Conservation (phyloP, 2,329 filamentous ascomycete genomes). For the Akanthomyces uredinophilus region DNA sequence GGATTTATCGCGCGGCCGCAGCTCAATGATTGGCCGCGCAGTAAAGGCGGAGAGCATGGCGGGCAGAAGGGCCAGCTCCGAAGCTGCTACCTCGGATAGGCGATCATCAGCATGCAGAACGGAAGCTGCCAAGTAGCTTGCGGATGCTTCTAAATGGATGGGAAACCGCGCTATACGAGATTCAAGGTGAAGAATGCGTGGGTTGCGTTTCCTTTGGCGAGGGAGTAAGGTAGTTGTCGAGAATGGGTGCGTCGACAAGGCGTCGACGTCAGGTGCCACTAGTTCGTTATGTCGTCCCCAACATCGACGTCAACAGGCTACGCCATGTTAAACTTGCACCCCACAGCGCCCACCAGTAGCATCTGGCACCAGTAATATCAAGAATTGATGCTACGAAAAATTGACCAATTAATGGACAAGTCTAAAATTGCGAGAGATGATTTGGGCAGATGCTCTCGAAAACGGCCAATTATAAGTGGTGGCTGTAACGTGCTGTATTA, state of each 20-base stretch:
- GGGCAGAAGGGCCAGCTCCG: constrained; percentile 35
- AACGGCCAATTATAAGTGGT: no score
- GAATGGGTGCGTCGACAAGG: not conserved
- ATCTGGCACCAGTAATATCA: no score
- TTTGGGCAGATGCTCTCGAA: no score
- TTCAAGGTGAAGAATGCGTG: not conserved
- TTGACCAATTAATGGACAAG: no score
- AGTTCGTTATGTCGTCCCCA: not conserved
- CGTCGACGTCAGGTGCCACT: constrained; percentile 11
- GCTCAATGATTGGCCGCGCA: constrained; percentile 93
- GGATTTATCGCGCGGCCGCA: constrained; percentile 90
- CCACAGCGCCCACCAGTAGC: not conserved
- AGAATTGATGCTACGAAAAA: no score
- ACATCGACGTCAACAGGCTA: not conserved
- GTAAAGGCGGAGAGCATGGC: constrained; percentile 97
- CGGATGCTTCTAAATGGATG: not conserved
- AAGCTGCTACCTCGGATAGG: constrained; percentile 26
- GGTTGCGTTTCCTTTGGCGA: not conserved
- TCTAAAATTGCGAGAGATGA: no score
- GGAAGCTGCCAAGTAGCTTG: not conserved
- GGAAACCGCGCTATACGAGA: not conserved
- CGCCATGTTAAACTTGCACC: not conserved
- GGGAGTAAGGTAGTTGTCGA: not conserved
- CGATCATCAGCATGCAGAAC: constrained; percentile 26
- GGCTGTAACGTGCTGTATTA: no score